Evolutionary conservation across 768 basidiomycete genomes (phyloP).

Genomic region (Leucogyrophana mollusca): DNA sequence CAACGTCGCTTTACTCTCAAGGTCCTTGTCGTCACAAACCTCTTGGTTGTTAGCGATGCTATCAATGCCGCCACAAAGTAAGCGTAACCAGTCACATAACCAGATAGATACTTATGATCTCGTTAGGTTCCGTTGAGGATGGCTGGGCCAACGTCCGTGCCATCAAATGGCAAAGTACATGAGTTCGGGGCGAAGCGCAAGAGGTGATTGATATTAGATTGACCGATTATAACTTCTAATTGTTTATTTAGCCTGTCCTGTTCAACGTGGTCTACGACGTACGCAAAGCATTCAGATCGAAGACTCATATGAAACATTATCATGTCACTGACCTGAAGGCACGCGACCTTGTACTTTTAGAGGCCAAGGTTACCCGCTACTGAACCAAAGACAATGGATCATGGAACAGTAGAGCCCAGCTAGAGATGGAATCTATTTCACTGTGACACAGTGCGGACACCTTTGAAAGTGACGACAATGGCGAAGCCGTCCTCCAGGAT

Average conservation of each 20-base stretch:
- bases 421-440: too few species aligned
- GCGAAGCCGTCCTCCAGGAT: too few species aligned
- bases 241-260: background rate
- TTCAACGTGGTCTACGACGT: background rate
- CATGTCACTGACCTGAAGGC: background rate
- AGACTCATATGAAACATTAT: background rate
- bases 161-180: too few species aligned
- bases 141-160: too few species aligned
- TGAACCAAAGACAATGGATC: too few species aligned
- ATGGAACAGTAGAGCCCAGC: too few species aligned
- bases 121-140: too few species aligned
- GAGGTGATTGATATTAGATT: too few species aligned
- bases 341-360: slow-evolving; percentile 1
- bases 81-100: background rate
- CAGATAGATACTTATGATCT: too few species aligned
- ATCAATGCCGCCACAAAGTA: background rate
- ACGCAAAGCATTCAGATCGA: background rate
- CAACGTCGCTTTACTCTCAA: background rate
- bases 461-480: too few species aligned
- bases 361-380: background rate
- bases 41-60: background rate
- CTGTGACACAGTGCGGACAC: too few species aligned
- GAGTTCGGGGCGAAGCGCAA: too few species aligned
- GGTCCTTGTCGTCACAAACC: background rate
- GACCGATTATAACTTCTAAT: background rate